Conservation (phyloP, 257 asterid species). For the Petrea volubilis region DNA sequence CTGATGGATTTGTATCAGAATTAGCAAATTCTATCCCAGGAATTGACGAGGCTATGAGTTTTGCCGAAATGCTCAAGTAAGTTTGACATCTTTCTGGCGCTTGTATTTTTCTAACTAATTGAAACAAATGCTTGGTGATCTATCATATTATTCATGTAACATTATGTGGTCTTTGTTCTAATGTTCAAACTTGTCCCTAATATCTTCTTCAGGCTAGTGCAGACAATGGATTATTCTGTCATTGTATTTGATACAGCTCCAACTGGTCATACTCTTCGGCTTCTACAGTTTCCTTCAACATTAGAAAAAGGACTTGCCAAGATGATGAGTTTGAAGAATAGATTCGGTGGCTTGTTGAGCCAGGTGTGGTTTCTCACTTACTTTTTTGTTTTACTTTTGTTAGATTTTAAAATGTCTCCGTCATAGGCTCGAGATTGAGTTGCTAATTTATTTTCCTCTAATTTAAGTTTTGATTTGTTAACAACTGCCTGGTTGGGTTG, state of each 20-base stretch:
- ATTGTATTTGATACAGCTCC: constrained; percentile 99
- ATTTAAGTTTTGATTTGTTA: too few species aligned
- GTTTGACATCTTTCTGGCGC: constrained; percentile 19
- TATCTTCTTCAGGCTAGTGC: constrained; percentile 78
- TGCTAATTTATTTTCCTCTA: background rate
- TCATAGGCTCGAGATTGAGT: constrained; percentile 1
- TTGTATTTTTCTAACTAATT: background rate
- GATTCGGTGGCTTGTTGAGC: constrained; percentile 86
- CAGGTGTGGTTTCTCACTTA: constrained; percentile 52
- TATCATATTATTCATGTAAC: background rate
- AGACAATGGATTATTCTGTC: constrained; percentile 91
- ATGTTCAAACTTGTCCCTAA: background rate
- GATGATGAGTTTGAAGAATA: constrained; percentile 85
- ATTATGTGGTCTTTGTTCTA: background rate
- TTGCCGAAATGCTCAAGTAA: constrained; percentile 98
- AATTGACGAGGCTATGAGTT: constrained; percentile 98
- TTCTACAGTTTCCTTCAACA: constrained; percentile 96
- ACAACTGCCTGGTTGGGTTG: too few species aligned
- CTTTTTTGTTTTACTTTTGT: constrained; percentile 1
- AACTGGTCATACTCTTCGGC: constrained; percentile 96
- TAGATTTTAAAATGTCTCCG: background rate
- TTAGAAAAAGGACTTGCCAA: constrained; percentile 88
- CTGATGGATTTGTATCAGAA: constrained; percentile 86
- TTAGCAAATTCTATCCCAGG: constrained; percentile 94
- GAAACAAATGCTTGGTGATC: background rate